Evolutionary conservation across 2,329 filamentous ascomycete genomes (phyloP), one percentile per base, ranked within the genome.

Genomic region (Zarea fungicola): DNA sequence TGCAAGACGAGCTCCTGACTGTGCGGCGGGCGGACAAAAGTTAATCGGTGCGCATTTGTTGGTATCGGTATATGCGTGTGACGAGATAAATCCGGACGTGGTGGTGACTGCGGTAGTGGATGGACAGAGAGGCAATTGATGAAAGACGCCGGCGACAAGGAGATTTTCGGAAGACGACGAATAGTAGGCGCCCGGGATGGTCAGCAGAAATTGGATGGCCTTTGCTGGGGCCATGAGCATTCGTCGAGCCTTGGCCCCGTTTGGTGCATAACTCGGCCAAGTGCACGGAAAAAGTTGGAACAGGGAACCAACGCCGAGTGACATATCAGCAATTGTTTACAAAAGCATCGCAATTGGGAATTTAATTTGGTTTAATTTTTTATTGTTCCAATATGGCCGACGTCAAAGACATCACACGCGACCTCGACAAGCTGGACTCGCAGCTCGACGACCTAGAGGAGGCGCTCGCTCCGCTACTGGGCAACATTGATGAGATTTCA

Each of bases 381-480:
- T 1, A n/a, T 25, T 9, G 2, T 37, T 22, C 21, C 48, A 57
- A 41, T n/a, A 73, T 73, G 70, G 52, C 67, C 28, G 65, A 67
- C 55, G 63, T 71, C 39, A 71, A 70, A 42, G 77, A 86, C 60
- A 74, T 93, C 46, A 69, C 77, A 9, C 80, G 84, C 25, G 78
- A 87, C 44, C 73, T 95, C 43, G 81, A 87, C 59, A 78, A 84
- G 64, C 81, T 96, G 44, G 84, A 89, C 56, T 78, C 81, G 57
- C 82, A 90, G 63, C 80, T 97, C 43, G 87, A 95, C 67, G 80
- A 84, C 48, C 77, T 97, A 40, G 82, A 95, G 62, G 79, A 84
- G 29, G 75, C 80, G 4, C 75, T 97, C 23, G 70, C 80, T 54
- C 89, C 92, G n/a, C 71, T 97, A 6, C 70, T 95, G 22, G 73